Conservation (phyloP, 2,329 filamentous ascomycete species). For the Fusarium xyrophilum region DNA sequence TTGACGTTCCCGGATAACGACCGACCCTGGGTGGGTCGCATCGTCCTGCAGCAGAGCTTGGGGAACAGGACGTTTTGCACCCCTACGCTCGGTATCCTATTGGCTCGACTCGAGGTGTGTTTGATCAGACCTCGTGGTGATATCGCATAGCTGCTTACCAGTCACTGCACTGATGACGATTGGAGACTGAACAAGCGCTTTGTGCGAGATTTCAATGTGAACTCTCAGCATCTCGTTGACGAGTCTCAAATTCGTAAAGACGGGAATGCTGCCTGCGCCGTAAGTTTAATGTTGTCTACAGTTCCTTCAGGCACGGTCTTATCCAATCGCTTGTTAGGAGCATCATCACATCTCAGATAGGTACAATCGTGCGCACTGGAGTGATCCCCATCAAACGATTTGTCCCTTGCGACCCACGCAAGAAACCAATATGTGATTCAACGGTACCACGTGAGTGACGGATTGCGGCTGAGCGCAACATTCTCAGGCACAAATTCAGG, state of each 20-base stretch:
- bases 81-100: conserved; percentile 11
- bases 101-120: conserved; percentile 24
- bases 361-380: conserved; percentile 24
- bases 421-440: conserved; percentile 17
- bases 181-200: not conserved
- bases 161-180: not conserved
- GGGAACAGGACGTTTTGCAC: conserved; percentile 10
- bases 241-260: not conserved
- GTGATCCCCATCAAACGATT: conserved; percentile 17
- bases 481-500: conserved; percentile 15
- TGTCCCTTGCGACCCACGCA: conserved; percentile 5
- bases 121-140: conserved; percentile 24
- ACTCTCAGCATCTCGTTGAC: not conserved
- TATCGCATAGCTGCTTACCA: conserved; percentile 6
- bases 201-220: not conserved
- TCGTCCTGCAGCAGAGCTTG: conserved; percentile 15
- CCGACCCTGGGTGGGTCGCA: conserved; percentile 2
- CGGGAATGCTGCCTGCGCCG: not conserved
- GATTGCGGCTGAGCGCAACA: conserved; percentile 13
- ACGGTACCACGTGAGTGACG: conserved; percentile 32
- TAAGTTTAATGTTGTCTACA: not conserved
- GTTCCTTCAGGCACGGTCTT: not conserved
- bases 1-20: conserved; percentile 15
- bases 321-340: conserved; percentile 7
- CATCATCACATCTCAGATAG: conserved; percentile 34